These are phyloP conservation scores for Penicillium sp. DNA, from an alignment of 2,329 filamentous ascomycete species.

Conservation along the genomic window DNA sequence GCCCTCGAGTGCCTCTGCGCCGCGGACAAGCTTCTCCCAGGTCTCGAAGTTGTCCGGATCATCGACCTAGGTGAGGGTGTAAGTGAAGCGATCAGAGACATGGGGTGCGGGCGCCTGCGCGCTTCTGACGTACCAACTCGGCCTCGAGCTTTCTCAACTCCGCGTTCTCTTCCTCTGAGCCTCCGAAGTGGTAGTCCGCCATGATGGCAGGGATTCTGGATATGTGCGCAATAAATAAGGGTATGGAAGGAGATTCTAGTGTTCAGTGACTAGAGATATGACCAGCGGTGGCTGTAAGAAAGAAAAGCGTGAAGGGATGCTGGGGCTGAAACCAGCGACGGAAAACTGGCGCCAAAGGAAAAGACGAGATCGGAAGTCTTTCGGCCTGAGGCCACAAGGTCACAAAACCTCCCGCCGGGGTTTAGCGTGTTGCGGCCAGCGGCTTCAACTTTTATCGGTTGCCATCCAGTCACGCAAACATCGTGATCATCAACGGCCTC, in stretches of 20 bases:
- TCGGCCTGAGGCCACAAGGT: slow-evolving; percentile 10
- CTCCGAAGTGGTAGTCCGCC: slow-evolving; percentile 73
- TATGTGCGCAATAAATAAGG: background rate
- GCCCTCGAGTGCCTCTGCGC: slow-evolving; percentile 82
- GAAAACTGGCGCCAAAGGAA: slow-evolving; percentile 12
- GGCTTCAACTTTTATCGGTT: slow-evolving; percentile 14
- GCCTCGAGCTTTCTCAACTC: slow-evolving; percentile 77
- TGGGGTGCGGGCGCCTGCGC: background rate
- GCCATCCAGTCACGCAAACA: slow-evolving; percentile 1
- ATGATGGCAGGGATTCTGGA: slow-evolving; percentile 46
- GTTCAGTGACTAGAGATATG: slow-evolving; percentile 8
- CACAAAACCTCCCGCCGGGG: background rate
- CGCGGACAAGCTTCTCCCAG: slow-evolving; percentile 90
- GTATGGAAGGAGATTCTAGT: slow-evolving; percentile 1
- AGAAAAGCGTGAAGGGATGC: slow-evolving; percentile 11
- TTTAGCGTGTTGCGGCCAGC: slow-evolving; percentile 3
- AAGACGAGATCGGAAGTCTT: slow-evolving; percentile 11
- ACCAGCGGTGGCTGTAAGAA: slow-evolving; percentile 16
- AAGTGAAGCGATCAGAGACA: background rate
- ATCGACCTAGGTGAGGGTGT: slow-evolving; percentile 47
- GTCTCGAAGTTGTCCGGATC: slow-evolving; percentile 90
- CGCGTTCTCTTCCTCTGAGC: slow-evolving; percentile 76
- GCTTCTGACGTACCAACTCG: slow-evolving; percentile 66
- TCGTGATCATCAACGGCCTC: background rate
- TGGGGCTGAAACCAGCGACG: slow-evolving; percentile 13